phyloP scores from a whole-genome alignment of 129 eudicot species.

The Kitagawia praeruptora region DNA sequence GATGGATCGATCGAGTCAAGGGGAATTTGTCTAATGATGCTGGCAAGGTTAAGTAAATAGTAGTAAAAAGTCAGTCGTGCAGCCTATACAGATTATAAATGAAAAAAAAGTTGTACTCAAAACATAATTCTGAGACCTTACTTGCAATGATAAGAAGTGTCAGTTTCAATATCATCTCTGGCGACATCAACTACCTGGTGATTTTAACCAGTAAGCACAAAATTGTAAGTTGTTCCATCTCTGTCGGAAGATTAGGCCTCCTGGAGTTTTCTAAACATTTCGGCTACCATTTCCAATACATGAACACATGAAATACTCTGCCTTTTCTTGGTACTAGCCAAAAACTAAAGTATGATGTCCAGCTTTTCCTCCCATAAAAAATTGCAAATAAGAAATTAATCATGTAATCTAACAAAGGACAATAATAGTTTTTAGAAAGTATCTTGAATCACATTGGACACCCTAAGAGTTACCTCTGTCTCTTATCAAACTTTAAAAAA shows the following conservation, averaged over 20 bases:
- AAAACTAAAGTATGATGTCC: slow-evolving; percentile 50
- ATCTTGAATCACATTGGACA: not conserved
- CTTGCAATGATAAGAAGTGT: slow-evolving; percentile 87
- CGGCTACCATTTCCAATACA: slow-evolving; percentile 66
- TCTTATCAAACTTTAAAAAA: too few relatives aligned
- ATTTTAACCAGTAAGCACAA: slow-evolving; percentile 8
- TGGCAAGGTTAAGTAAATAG: slow-evolving; percentile 19
- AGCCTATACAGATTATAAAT: not conserved
- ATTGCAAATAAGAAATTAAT: slow-evolving; percentile 35
- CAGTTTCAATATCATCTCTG: slow-evolving; percentile 53
- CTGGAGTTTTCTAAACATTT: slow-evolving; percentile 83
- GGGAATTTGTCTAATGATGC: slow-evolving; percentile 62
- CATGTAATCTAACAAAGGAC: not conserved
- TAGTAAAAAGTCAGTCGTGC: not conserved
- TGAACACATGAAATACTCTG: slow-evolving; percentile 90
- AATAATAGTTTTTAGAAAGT: not conserved
- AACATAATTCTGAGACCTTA: slow-evolving; percentile 20
- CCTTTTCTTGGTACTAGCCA: slow-evolving; percentile 64
- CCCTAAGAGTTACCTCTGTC: too few relatives aligned
- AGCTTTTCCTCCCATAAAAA: slow-evolving; percentile 76
- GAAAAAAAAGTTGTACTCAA: not conserved
- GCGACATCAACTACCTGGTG: slow-evolving; percentile 56
- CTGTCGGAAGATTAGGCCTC: slow-evolving; percentile 81
- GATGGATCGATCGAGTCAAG: slow-evolving; percentile 88
- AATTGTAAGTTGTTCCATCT: slow-evolving; percentile 58